Evolutionary conservation across 1,139 yeast genomes (phyloP).

Genomic region (Diutina pseudorugosa): DNA sequence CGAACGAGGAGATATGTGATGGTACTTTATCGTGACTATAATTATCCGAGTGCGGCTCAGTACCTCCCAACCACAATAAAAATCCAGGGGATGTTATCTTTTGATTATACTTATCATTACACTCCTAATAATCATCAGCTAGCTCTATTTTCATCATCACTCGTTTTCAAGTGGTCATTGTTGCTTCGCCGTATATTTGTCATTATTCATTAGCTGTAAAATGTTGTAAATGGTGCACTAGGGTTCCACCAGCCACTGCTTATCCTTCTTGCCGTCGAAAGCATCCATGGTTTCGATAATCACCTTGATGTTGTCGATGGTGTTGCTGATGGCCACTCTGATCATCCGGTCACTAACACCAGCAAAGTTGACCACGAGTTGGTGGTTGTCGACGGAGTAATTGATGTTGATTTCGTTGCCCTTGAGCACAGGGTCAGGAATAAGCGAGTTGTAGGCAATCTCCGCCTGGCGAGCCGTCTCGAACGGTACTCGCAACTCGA

Average conservation of each 20-base stretch:
- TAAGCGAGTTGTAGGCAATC: background rate
- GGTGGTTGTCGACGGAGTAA: background rate
- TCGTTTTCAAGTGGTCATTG: too few species aligned
- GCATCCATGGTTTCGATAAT: conserved; percentile 58
- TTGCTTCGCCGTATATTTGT: too few species aligned
- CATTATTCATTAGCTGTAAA: background rate
- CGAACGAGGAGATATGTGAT: background rate
- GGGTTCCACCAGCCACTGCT: background rate
- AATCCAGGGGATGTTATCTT: too few species aligned
- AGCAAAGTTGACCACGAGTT: conserved; percentile 17
- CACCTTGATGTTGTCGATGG: conserved; percentile 52
- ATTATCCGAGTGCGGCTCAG: too few species aligned
- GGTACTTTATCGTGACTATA: too few species aligned
- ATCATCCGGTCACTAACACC: conserved; percentile 54
- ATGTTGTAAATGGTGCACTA: too few species aligned
- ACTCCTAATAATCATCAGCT: too few species aligned
- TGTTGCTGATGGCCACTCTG: conserved; percentile 59
- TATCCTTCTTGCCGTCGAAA: conserved; percentile 30
- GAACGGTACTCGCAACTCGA: background rate
- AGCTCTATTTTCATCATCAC: too few species aligned
- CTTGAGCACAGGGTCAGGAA: conserved; percentile 1
- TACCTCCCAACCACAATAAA: too few species aligned
- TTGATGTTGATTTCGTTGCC: background rate
- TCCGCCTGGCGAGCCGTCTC: conserved; percentile 1
- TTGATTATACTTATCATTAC: too few species aligned